Percentiles rank a stretch among this genome's conserved stretches.
phyloP scores from a whole-genome alignment of 1,284 basidiomycete species.

The Fomitopsis palustris region DNA sequence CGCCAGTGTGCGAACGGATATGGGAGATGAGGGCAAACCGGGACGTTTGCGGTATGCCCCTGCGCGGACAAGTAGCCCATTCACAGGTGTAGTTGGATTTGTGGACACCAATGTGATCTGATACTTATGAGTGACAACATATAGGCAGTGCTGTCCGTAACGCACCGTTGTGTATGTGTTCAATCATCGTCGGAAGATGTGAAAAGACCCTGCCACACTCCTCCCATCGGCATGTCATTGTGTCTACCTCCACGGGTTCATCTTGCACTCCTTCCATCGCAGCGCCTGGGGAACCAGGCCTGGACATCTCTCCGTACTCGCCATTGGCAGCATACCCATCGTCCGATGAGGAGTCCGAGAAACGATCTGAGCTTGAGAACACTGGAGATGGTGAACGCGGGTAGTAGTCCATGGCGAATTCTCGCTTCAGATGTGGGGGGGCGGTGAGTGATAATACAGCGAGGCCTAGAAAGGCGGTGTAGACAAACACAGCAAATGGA shows the following conservation, averaged over 20 bases:
- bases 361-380: slow-evolving; percentile 19
- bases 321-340: slow-evolving; percentile 14
- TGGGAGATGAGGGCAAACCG: slow-evolving; percentile 87
- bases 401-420: background rate
- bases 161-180: slow-evolving; percentile 76
- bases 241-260: slow-evolving; percentile 19
- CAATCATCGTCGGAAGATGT: slow-evolving; percentile 68
- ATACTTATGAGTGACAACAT: background rate
- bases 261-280: slow-evolving; percentile 7
- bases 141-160: background rate
- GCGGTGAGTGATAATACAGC: no score
- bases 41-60: slow-evolving; percentile 80
- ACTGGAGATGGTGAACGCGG: slow-evolving; percentile 33
- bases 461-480: background rate
- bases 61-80: slow-evolving; percentile 78
- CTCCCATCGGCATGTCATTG: slow-evolving; percentile 69
- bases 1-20: slow-evolving; percentile 87
- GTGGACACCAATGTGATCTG: slow-evolving; percentile 82
- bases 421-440: background rate
- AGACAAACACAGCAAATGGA: background rate
- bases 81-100: slow-evolving; percentile 87
- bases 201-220: slow-evolving; percentile 71
- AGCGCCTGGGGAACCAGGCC: slow-evolving; percentile 24
- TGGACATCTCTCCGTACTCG: slow-evolving; percentile 20
- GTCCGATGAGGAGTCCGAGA: slow-evolving; percentile 27